Evolutionary conservation across 345 rosid species (phyloP).

Genomic region (Citrus mangshanensis): DNA sequence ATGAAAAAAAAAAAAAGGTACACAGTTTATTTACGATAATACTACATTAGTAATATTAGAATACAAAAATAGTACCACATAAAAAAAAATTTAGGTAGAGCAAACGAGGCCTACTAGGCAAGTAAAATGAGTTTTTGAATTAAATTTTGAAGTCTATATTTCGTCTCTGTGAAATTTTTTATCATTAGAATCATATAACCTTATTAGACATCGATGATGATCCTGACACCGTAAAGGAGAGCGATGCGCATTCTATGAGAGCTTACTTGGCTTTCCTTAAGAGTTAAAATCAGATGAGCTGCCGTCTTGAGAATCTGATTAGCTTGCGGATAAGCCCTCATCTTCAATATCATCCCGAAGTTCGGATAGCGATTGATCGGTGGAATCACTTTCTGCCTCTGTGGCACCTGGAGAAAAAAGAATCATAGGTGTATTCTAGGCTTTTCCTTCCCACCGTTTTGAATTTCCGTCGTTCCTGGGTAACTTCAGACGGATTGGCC

Average conservation of each 20-base stretch:
- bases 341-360: slow-evolving; percentile 28
- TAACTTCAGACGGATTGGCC: slow-evolving; percentile 30
- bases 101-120: not conserved
- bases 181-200: not conserved
- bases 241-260: not conserved
- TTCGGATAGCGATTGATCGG: slow-evolving; percentile 24
- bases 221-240: not conserved
- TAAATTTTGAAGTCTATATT: not conserved
- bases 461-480: slow-evolving; percentile 25
- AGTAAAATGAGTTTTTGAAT: not conserved
- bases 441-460: slow-evolving; percentile 15
- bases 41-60: no score
- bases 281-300: not conserved
- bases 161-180: no score
- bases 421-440: not conserved
- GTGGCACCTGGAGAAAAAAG: slow-evolving; percentile 20
- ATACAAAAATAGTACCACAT: no score
- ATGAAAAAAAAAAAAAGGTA: no score
- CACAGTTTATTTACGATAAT: no score
- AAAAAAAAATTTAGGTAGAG: not conserved
- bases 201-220: not conserved
- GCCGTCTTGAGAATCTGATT: slow-evolving; percentile 28
- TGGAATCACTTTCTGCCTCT: slow-evolving; percentile 26
- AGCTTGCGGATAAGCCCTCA: slow-evolving; percentile 17
- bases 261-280: not conserved